Percentiles rank a stretch among this genome's conserved stretches.
Conservation (phyloP, 2,329 filamentous ascomycete genomes). For the Cercospora janseana region DNA sequence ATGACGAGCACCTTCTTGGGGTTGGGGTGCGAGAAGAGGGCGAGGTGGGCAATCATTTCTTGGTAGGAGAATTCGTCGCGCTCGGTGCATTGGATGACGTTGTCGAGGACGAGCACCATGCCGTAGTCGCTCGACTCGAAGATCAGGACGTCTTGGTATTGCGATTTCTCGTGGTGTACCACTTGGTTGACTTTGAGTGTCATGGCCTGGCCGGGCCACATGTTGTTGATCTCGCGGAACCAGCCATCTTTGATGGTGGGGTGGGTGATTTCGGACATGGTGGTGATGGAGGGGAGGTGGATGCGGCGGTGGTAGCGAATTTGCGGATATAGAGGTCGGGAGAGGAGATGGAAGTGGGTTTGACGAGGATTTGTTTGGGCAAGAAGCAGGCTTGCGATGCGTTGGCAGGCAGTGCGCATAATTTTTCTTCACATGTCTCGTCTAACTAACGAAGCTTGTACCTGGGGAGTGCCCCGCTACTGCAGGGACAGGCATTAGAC, state of each 20-base stretch:
- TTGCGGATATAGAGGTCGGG: background rate
- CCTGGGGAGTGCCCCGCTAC: constrained; percentile 1
- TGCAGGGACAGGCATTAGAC: constrained; percentile 1
- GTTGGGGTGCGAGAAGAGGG: constrained; percentile 97
- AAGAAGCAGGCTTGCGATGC: constrained; percentile 1
- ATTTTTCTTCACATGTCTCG: constrained; percentile 9
- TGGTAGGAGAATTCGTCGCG: constrained; percentile 96
- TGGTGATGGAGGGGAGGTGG: constrained; percentile 1
- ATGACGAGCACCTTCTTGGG: constrained; percentile 99
- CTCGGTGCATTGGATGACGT: constrained; percentile 98
- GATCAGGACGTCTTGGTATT: constrained; percentile 98
- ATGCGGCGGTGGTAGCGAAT: too few species aligned
- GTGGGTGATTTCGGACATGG: constrained; percentile 70
- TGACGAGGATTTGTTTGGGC: too few species aligned
- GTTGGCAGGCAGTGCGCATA: constrained; percentile 2
- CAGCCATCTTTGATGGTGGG: constrained; percentile 93
- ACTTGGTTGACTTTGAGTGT: constrained; percentile 97
- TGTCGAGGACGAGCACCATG: constrained; percentile 94
- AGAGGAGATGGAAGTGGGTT: background rate
- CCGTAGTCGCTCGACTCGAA: constrained; percentile 98
- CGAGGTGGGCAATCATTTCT: constrained; percentile 99
- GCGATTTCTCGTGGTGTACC: constrained; percentile 97
- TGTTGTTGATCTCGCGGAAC: constrained; percentile 98
- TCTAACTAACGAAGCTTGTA: constrained; percentile 3
- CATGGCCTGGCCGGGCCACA: constrained; percentile 99